Conservation (phyloP, 352 stramenopile species). For the Pythium guiyangense region DNA sequence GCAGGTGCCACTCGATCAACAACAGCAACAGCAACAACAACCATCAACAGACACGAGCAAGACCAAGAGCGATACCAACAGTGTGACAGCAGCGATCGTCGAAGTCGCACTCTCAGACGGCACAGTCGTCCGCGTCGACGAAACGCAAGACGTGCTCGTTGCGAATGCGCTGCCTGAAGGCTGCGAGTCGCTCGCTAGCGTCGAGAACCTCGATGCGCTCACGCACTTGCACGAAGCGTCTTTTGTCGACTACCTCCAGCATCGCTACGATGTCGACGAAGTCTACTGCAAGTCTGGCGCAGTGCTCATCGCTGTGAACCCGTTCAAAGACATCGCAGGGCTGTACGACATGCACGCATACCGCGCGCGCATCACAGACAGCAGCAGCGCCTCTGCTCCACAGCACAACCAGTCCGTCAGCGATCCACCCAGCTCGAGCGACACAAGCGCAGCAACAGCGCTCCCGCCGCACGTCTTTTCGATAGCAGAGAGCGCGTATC, state of each 20-base stretch:
- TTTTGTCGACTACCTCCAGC: constrained; percentile 74
- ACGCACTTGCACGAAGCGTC: constrained; percentile 77
- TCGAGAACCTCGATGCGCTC: constrained; percentile 70
- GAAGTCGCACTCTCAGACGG: constrained; percentile 43
- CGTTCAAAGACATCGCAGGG: constrained; percentile 63
- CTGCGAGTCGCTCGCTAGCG: constrained; percentile 34
- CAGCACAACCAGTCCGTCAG: neutral
- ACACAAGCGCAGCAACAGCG: constrained; percentile 6
- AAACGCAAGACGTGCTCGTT: constrained; percentile 52
- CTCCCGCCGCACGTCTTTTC: constrained; percentile 77
- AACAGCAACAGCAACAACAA: neutral
- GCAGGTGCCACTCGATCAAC: constrained; percentile 5
- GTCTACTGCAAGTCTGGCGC: constrained; percentile 74
- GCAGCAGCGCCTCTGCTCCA: neutral
- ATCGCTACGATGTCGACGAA: constrained; percentile 68
- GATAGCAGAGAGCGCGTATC: constrained; percentile 68
- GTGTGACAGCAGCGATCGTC: neutral
- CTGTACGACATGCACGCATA: constrained; percentile 60
- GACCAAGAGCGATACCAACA: neutral
- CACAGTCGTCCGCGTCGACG: constrained; percentile 29
- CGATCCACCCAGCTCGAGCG: neutral
- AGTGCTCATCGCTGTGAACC: constrained; percentile 77
- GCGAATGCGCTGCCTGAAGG: constrained; percentile 33
- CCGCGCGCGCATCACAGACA: constrained; percentile 23
- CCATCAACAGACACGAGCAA: neutral